These are phyloP conservation scores for Iris pallida DNA, from an alignment of 116 monocot species.

Conservation along the genomic window DNA sequence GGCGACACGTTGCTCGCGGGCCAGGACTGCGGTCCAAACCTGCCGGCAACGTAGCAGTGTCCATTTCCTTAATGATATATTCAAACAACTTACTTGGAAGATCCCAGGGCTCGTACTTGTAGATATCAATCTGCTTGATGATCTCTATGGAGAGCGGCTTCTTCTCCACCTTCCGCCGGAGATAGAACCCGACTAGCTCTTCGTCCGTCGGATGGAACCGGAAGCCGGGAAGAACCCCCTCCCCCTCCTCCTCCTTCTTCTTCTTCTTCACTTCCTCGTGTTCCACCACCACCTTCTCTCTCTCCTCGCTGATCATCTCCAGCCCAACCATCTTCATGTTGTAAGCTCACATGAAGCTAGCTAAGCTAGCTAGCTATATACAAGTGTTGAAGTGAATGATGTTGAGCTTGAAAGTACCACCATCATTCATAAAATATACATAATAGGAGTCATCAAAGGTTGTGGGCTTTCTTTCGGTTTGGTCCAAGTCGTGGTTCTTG, in stretches of 20 bases:
- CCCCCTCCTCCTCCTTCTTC: conserved; percentile 15
- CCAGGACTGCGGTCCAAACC: too few relatives aligned
- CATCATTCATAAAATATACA: neutral
- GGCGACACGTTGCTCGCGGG: too few relatives aligned
- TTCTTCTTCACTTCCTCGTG: too few relatives aligned
- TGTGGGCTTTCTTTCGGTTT: neutral
- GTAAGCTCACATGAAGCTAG: neutral
- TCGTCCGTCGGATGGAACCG: conserved; percentile 76
- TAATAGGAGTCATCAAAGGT: neutral
- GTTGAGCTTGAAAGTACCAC: too few relatives aligned
- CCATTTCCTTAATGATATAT: too few relatives aligned
- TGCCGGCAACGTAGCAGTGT: too few relatives aligned
- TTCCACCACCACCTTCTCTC: too few relatives aligned
- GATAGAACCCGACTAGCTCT: conserved; percentile 81
- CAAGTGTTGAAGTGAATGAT: neutral
- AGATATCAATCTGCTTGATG: conserved; percentile 73
- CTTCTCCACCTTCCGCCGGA: conserved; percentile 62
- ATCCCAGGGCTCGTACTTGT: conserved; percentile 78
- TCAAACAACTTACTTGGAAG: conserved; percentile 56
- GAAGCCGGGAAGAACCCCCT: conserved; percentile 56
- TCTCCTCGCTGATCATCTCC: conserved; percentile 5
- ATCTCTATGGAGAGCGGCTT: conserved; percentile 55
- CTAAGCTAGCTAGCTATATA: neutral
- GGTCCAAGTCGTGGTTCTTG: conserved; percentile 12
- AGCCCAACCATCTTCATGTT: neutral